These are phyloP conservation scores for Penicillium corylophilum DNA, from an alignment of 2,329 filamentous ascomycete genomes.

Conservation along the genomic window DNA sequence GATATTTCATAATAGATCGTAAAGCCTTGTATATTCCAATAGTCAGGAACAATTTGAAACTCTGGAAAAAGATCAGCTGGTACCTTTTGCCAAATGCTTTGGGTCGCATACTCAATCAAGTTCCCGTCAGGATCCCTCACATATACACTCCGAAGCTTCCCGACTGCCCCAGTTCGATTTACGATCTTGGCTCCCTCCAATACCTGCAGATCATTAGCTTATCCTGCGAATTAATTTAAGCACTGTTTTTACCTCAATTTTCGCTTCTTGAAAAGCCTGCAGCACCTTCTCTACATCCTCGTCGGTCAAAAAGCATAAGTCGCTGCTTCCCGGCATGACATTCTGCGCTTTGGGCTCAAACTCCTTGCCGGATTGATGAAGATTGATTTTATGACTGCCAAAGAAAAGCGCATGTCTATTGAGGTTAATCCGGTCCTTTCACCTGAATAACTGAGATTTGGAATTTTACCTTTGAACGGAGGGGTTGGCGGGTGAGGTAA, in stretches of 20 bases:
- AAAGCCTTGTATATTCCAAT: neutral
- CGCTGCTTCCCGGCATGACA: conserved; percentile 57
- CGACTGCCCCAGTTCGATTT: conserved; percentile 55
- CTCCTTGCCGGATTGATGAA: conserved; percentile 58
- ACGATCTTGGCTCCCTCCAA: conserved; percentile 54
- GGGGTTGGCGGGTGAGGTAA: conserved; percentile 44
- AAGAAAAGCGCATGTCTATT: conserved; percentile 56
- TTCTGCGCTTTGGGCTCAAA: conserved; percentile 59
- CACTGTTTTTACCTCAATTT: conserved; percentile 39
- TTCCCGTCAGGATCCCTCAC: conserved; percentile 63
- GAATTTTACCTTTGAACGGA: conserved; percentile 21
- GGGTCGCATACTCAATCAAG: conserved; percentile 56
- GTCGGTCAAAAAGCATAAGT: conserved; percentile 60
- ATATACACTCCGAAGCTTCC: conserved; percentile 58
- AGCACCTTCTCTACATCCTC: conserved; percentile 51
- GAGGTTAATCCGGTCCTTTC: neutral
- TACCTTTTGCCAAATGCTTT: too few species aligned
- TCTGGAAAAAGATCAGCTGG: too few species aligned
- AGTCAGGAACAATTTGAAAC: too few species aligned
- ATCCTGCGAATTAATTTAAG: neutral
- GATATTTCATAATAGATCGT: too few species aligned
- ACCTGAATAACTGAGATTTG: neutral
- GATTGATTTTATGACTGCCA: conserved; percentile 61
- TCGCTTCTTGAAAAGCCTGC: conserved; percentile 39
- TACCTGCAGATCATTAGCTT: conserved; percentile 27